Base-by-base conservation (phyloP, 441 rosid species). In the Geranium incanum region DNA sequence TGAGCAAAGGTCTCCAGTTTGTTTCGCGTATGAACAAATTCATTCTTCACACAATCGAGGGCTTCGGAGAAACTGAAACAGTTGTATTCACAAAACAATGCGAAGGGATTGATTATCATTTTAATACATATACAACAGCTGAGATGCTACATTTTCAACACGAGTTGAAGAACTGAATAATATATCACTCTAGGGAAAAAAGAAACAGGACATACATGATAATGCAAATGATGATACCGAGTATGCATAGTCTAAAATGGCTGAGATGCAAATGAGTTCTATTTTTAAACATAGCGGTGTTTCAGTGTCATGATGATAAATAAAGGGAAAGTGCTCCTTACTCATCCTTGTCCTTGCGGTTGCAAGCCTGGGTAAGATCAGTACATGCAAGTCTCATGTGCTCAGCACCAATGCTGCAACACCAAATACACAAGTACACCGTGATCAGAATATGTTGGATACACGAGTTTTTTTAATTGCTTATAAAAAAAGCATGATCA, bases 381-480 rank as follows among this genome's bases (percentile, higher is more conserved):
- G 19, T 66, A 68, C 83, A 75, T 62, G 85, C 79, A 18, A 74
- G 78, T 78, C 79, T 82, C 81, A 86, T 48, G 19, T 77, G 84
- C 73, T 78, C 85, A 5, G 79, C 83, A 0, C 89, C 87, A 36
- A 86, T 73, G 37, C 87, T 84, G 77, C 59, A 70, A 66, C 65
- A 68, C 66, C 68, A 73, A 68, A 66, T 33, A 71, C 19, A 66
- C 16, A 48, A 41, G 45, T 41, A 39, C 43, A 39, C 2, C 8
- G 6, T 39, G 43, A 39, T 39, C 43, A 39, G 5, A 39, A 39
- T 39, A 39, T 39, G 43, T 39, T 39, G 43, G 43, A 39, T 28
- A 28, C 33, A 28, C 33, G 33, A 28, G 33, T 28, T 28, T 28
- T 28, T 28, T 28, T 28, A 28, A 28, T 28, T 28, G 33, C 33